Evolutionary conservation across 768 basidiomycete genomes (phyloP), one percentile per base, ranked within the genome.

Genomic region (Suillus plorans): DNA sequence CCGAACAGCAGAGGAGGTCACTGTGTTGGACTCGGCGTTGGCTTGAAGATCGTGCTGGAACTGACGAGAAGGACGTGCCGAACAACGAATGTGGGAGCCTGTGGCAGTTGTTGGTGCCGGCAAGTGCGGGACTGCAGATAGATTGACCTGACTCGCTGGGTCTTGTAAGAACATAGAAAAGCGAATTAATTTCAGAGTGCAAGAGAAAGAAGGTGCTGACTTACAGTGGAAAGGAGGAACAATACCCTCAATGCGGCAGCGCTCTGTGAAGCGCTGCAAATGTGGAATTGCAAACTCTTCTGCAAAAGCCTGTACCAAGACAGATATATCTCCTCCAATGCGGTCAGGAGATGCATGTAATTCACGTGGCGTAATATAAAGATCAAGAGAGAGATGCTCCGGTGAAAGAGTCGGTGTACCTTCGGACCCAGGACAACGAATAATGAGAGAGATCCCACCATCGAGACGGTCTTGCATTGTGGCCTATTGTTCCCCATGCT

Each of bases 401-500:
- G 61, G 31, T 1, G 20, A 57, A 39, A 63, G 57, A n/a, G 25
- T 22, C 3, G 18, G 25, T 16, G n/a, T 20, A 14, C 44, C 45
- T 14, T 60, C 18, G 4, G 53, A 42, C 2, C 62, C 59, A 5
- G 62, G 58, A 41, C 62, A 65, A 16, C 20, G 22, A 14, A 68
- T 41, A 0, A 68, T 39, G 18, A 68, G 7, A 3, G 59, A 60
- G 13, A 68, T 66, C 2, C 64, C 64, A 1, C 64, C 64, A 42
- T 68, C 64, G 3, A 68, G 59, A 44, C 16, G 45, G 31, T 68
- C 67, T 44, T 67, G 64, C 61, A 64, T 63, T 8, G 50, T 14
- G 22, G 57, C 34, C 66, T 66, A 44, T 28, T 57, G 36, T 52
- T 34, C 36, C 42, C 16, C 37, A 28, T 61, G 18, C n/a, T 4